Percentiles rank a stretch among this genome's conserved stretches.
These are phyloP conservation scores for Grosmannia serpens DNA, from an alignment of 2,329 filamentous ascomycete genomes.

Conservation along the genomic window DNA sequence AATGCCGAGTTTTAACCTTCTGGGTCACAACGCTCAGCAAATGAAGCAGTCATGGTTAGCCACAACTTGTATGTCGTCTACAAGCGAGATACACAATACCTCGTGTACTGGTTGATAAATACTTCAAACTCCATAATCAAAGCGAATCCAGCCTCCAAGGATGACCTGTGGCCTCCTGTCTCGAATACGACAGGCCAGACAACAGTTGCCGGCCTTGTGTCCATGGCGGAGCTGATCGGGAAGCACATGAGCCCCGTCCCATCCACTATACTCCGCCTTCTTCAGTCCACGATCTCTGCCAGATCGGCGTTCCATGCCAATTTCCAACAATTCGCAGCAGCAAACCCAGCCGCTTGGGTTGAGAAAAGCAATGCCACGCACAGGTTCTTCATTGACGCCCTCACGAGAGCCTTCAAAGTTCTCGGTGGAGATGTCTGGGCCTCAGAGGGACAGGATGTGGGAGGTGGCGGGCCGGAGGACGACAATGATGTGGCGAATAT, in stretches of 20 bases:
- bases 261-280: slow-evolving; percentile 21
- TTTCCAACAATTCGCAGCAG: slow-evolving; percentile 22
- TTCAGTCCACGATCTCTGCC: slow-evolving; percentile 27
- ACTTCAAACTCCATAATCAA: slow-evolving; percentile 24
- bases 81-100: slow-evolving; percentile 25
- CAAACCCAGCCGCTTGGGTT: slow-evolving; percentile 22
- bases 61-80: slow-evolving; percentile 25
- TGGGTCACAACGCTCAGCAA: too few species aligned
- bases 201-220: slow-evolving; percentile 23
- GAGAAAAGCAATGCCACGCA: slow-evolving; percentile 27
- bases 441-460: background rate
- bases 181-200: slow-evolving; percentile 13
- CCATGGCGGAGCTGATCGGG: slow-evolving; percentile 28
- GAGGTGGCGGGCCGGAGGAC: slow-evolving; percentile 7
- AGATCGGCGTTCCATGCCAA: slow-evolving; percentile 16
- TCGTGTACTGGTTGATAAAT: slow-evolving; percentile 28
- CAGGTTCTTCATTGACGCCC: slow-evolving; percentile 29
- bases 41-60: slow-evolving; percentile 10
- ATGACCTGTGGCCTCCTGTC: background rate
- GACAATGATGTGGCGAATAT: slow-evolving; percentile 6
- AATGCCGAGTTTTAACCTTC: too few species aligned
- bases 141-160: slow-evolving; percentile 3
- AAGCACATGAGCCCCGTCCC: slow-evolving; percentile 22
- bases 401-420: slow-evolving; percentile 23
- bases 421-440: slow-evolving; percentile 19